Conservation (phyloP, 2,329 filamentous ascomycete genomes). For the Davidsoniella neocaledoniae region DNA sequence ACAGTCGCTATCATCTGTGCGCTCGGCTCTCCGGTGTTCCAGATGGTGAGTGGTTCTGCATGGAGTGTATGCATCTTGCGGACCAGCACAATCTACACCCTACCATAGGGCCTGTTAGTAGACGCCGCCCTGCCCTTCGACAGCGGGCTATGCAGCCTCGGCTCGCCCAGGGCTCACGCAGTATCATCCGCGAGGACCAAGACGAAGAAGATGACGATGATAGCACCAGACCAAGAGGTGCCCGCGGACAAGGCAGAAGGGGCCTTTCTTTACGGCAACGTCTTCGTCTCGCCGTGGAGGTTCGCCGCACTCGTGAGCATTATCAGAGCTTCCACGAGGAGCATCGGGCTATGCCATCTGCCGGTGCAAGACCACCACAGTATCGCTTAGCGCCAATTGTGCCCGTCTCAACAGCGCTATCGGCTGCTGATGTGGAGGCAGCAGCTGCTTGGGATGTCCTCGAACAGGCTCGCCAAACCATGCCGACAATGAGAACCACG, state of each 20-base stretch:
- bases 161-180: slow-evolving; percentile 16
- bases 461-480: slow-evolving; percentile 26
- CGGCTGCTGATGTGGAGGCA: slow-evolving; percentile 41
- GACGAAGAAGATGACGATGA: slow-evolving; percentile 43
- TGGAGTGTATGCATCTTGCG: slow-evolving; percentile 48
- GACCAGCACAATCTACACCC: slow-evolving; percentile 11
- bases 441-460: slow-evolving; percentile 82
- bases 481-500: slow-evolving; percentile 23
- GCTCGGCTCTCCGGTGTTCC: slow-evolving; percentile 69
- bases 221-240: neutral
- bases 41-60: slow-evolving; percentile 74
- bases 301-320: too few relatives aligned
- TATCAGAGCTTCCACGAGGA: too few relatives aligned
- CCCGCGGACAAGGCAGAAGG: too few relatives aligned
- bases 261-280: too few relatives aligned
- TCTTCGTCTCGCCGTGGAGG: too few relatives aligned
- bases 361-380: neutral
- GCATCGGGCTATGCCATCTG: too few relatives aligned
- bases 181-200: slow-evolving; percentile 17
- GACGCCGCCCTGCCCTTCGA: slow-evolving; percentile 20
- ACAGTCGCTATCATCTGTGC: slow-evolving; percentile 81
- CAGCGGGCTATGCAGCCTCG: slow-evolving; percentile 20
- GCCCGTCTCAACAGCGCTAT: neutral
- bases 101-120: slow-evolving; percentile 19
- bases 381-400: neutral